Evolutionary conservation across 768 basidiomycete genomes (phyloP), one percentile per base, ranked within the genome.

Genomic region (Naganishia kalamii): DNA sequence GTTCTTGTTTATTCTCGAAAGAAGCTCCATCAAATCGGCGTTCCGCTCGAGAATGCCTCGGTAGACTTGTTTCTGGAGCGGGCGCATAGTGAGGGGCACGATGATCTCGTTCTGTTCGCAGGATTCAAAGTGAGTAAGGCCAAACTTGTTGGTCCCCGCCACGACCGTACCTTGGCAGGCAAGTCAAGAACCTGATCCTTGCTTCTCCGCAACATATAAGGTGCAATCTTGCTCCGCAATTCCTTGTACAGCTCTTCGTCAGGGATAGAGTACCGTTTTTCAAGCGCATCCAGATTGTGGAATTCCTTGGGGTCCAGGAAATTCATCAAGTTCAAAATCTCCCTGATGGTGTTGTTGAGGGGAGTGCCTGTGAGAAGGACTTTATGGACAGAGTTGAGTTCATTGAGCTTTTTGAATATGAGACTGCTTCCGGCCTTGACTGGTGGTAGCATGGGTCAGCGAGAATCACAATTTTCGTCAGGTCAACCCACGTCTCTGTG

Each of bases 301-400:
- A 90, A 90, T 67, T 88, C 81, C 13, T 65, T 49, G 0, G 71
- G 72, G 65, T 76, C 79, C 19, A 98, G 83, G 80, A 98, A 98
- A 75, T 92, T 90, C 86, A 99, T 92, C 46, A 99, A 82, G 76
- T 93, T 98, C 82, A 98, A 94, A 27, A 99, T 79, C 78, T 99
- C 96, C 50, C 90, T 84, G 25, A 99, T 88, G 74, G 97, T 98
- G 81, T 98, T 98, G 78, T 98, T 98, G 65, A 98, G 78, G 0
- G 94, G 94, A 0, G 96, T 98, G 84, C 92, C 90, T 48, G 93
- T 93, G 85, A 93, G 88, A 57, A 94, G 87, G 17, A 96, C 82
- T 37, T 90, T 85, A 75, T 94, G 90, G 3, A 85, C 79, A 35
- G 82, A 84, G 48, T 86, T 88, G 57, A 97, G 81, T 65, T 90